phyloP scores from a whole-genome alignment of 805 yeast genomes.

The Candida chilensis region DNA sequence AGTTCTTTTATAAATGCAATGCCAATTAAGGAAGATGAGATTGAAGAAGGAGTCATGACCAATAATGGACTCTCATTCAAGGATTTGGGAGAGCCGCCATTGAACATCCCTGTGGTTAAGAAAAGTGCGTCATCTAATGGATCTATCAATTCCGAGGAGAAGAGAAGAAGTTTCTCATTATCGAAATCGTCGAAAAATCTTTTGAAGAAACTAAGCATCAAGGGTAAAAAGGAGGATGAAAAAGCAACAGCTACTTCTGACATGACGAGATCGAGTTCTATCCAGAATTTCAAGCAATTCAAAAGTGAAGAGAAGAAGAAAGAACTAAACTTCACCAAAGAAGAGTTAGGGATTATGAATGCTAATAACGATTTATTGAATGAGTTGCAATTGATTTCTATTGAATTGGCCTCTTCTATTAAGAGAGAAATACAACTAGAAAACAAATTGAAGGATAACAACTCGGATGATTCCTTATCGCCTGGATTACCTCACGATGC shows the following conservation, averaged over 20 bases:
- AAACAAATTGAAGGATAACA: slow-evolving; percentile 17
- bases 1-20: no score
- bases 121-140: no score
- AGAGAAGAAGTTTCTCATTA: no score
- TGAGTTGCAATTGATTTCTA: slow-evolving; percentile 61
- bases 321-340: slow-evolving; percentile 35
- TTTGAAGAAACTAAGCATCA: slow-evolving; percentile 1
- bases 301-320: slow-evolving; percentile 2
- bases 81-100: no score
- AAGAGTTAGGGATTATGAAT: slow-evolving; percentile 52
- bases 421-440: slow-evolving; percentile 61
- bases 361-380: slow-evolving; percentile 50
- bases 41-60: no score
- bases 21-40: no score
- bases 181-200: no score
- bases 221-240: background rate
- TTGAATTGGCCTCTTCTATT: slow-evolving; percentile 66
- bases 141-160: no score
- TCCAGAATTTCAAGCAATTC: slow-evolving; percentile 2
- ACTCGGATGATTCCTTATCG: background rate
- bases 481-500: slow-evolving; percentile 7
- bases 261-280: background rate
- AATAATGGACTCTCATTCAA: no score
- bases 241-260: background rate
- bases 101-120: no score